Percentiles rank a stretch among this genome's conserved stretches.
Evolutionary conservation across 2,329 filamentous ascomycete genomes (phyloP).

Genomic region (Colletotrichum orbiculare): DNA sequence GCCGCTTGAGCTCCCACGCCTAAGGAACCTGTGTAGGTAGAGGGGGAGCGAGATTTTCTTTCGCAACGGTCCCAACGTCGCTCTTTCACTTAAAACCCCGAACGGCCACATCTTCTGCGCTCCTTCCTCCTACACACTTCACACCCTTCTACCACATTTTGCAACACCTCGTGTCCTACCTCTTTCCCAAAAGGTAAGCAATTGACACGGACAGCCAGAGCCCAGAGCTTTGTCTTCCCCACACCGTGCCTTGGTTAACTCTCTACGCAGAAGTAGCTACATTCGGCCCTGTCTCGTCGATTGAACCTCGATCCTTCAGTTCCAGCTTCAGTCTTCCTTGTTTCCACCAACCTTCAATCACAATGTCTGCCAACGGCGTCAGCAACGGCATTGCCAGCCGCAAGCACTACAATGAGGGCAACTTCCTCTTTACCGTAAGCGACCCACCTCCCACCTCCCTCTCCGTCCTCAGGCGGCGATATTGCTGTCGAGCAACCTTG

Average conservation of each 20-base stretch:
- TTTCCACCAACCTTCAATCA: conserved; percentile 49
- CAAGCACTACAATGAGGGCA: conserved; percentile 69
- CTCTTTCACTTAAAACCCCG: conserved; percentile 37
- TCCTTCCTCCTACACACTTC: conserved; percentile 25
- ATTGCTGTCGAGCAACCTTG: too few species aligned
- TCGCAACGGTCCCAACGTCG: conserved; percentile 31
- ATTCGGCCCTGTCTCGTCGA: too few species aligned
- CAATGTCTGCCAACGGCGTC: conserved; percentile 68
- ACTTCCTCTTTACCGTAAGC: conserved; percentile 84
- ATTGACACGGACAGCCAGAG: too few species aligned
- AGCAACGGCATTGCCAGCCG: conserved; percentile 49
- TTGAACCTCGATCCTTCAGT: too few species aligned
- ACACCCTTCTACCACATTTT: conserved; percentile 36
- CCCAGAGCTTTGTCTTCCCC: too few species aligned
- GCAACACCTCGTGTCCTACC: conserved; percentile 41
- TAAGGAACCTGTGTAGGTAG: neutral
- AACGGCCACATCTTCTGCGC: conserved; percentile 27
- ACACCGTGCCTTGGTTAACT: too few species aligned
- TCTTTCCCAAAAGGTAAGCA: conserved; percentile 10
- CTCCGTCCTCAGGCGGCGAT: too few species aligned
- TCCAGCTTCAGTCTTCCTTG: conserved; percentile 18
- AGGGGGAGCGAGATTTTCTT: conserved; percentile 27
- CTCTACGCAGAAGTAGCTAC: too few species aligned
- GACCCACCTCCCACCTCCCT: neutral
- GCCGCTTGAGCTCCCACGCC: conserved; percentile 32